These are phyloP conservation scores for Lentinula detonsa DNA, from an alignment of 768 basidiomycete genomes.

Conservation along the genomic window DNA sequence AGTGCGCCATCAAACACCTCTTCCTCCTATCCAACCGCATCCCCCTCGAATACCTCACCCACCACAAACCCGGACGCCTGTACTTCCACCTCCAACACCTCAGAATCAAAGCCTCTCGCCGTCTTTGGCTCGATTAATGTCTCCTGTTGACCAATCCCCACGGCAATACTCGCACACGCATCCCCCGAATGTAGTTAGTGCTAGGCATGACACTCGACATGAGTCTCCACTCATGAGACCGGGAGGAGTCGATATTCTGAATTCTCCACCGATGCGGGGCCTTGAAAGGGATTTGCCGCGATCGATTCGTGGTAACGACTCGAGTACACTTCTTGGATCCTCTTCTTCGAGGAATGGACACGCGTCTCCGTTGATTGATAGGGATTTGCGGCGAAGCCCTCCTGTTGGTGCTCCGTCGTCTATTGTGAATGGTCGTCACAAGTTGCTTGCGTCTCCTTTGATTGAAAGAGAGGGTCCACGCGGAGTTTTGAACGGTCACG, in stretches of 20 bases:
- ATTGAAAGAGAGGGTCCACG: background rate
- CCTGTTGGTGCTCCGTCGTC: background rate
- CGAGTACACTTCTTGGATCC: background rate
- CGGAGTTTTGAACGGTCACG: background rate
- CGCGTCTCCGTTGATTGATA: background rate
- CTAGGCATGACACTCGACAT: background rate
- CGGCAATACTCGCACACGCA: background rate
- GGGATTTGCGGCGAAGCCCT: background rate
- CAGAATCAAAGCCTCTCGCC: constrained; percentile 55
- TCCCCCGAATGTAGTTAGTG: background rate
- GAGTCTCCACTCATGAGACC: constrained; percentile 4
- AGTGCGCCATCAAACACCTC: constrained; percentile 8
- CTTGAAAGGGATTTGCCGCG: background rate
- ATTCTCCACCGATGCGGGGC: constrained; percentile 6
- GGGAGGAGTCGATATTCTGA: constrained; percentile 4
- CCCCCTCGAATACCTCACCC: constrained; percentile 18
- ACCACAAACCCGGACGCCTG: constrained; percentile 12
- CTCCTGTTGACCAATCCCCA: constrained; percentile 27
- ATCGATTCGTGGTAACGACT: background rate
- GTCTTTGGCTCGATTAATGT: constrained; percentile 58
- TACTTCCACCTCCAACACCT: constrained; percentile 25
- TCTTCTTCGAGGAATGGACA: background rate
- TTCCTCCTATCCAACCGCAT: constrained; percentile 20
- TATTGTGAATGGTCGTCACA: background rate
- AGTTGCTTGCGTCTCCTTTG: background rate